These are phyloP conservation scores for Prunella vulgaris DNA, from an alignment of 257 asterid species.

Conservation along the genomic window DNA sequence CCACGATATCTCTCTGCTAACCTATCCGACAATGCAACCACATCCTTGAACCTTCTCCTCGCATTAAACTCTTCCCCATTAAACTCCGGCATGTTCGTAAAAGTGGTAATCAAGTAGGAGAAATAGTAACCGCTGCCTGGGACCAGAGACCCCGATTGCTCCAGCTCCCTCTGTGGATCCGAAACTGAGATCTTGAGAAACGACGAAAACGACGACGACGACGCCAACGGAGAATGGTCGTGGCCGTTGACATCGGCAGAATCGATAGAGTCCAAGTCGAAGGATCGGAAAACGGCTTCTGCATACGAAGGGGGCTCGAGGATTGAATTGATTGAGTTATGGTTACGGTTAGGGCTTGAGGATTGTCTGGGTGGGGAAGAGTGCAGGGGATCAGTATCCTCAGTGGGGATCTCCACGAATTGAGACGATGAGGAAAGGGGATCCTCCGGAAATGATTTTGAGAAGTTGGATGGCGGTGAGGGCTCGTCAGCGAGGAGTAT, in stretches of 20 bases:
- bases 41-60: constrained; percentile 87
- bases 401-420: constrained; percentile 56
- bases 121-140: constrained; percentile 54
- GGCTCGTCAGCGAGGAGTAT: constrained; percentile 51
- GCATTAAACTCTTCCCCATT: constrained; percentile 69
- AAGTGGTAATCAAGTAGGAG: constrained; percentile 75
- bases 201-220: constrained; percentile 33
- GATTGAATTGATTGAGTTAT: constrained; percentile 53
- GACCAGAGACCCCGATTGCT: constrained; percentile 60
- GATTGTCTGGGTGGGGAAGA: constrained; percentile 34
- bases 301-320: constrained; percentile 99
- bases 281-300: constrained; percentile 86
- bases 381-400: constrained; percentile 31
- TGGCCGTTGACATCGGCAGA: constrained; percentile 39
- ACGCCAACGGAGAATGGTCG: constrained; percentile 45
- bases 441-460: constrained; percentile 36
- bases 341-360: constrained; percentile 45
- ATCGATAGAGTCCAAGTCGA: constrained; percentile 49
- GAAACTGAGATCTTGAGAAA: constrained; percentile 62
- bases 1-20: constrained; percentile 75
- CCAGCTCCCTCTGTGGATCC: constrained; percentile 84
- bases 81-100: constrained; percentile 62
- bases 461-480: constrained; percentile 41
- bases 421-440: constrained; percentile 51
- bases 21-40: constrained; percentile 72